These are phyloP conservation scores for Pseudocercospora vitis DNA, from an alignment of 2,329 filamentous ascomycete genomes.

Conservation along the genomic window DNA sequence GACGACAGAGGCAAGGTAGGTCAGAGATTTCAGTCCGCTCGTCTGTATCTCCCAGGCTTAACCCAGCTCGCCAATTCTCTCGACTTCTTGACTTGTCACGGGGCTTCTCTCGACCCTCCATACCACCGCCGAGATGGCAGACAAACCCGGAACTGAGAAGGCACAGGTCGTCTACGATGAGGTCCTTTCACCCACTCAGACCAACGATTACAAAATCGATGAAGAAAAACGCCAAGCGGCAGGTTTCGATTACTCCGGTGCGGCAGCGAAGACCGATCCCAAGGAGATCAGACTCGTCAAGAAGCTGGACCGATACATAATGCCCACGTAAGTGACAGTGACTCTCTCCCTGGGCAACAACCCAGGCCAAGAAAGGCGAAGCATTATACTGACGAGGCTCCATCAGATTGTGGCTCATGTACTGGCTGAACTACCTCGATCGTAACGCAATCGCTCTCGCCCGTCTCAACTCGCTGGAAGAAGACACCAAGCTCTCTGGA, in stretches of 20 bases:
- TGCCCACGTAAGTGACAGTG: conserved; percentile 27
- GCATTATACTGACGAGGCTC: conserved; percentile 3
- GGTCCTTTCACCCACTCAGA: conserved; percentile 18
- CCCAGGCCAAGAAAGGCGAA: neutral
- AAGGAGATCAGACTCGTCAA: conserved; percentile 34
- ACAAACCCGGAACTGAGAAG: conserved; percentile 18
- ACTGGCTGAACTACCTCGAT: conserved; percentile 35
- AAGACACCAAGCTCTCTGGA: conserved; percentile 44
- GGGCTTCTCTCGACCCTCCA: no score
- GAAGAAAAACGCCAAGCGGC: conserved; percentile 5
- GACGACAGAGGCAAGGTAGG: conserved; percentile 11
- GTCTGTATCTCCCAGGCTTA: conserved; percentile 7
- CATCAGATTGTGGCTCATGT: conserved; percentile 30
- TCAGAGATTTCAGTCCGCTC: conserved; percentile 3
- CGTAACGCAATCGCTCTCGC: conserved; percentile 51
- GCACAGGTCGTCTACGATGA: conserved; percentile 14
- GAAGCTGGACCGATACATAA: conserved; percentile 35
- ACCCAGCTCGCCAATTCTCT: conserved; percentile 8
- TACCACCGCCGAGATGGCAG: conserved; percentile 19
- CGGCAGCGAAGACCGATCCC: conserved; percentile 36
- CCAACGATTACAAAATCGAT: conserved; percentile 16
- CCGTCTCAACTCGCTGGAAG: conserved; percentile 40
- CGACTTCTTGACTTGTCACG: no score
- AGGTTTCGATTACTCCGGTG: conserved; percentile 34
- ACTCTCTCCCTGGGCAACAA: neutral